Evolutionary conservation across 169 alveolate species (phyloP).

Genomic region (Cystoisospora suis): DNA sequence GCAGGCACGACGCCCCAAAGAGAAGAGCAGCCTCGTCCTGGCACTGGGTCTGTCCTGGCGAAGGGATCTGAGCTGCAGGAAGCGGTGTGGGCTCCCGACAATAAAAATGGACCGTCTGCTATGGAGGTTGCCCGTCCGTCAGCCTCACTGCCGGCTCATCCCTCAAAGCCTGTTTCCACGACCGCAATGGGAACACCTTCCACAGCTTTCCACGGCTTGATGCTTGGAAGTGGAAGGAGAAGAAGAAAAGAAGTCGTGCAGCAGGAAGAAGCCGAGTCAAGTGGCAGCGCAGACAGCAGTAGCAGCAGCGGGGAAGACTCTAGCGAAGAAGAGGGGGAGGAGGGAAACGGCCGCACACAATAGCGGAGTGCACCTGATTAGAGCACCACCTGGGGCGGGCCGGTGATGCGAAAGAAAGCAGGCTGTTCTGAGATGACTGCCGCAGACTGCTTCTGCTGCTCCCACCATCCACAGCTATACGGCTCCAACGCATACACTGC

Average conservation of each 20-base stretch:
- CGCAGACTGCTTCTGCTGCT: too few species aligned
- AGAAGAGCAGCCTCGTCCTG: too few species aligned
- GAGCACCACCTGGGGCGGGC: not conserved
- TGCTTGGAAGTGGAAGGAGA: not conserved
- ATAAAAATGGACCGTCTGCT: too few species aligned
- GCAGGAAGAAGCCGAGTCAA: not conserved
- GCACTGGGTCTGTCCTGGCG: too few species aligned
- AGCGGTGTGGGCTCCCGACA: too few species aligned
- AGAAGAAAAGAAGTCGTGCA: not conserved
- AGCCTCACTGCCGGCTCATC: not conserved
- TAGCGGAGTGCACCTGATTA: not conserved
- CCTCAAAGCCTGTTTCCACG: not conserved
- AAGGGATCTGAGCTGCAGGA: too few species aligned
- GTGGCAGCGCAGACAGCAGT: not conserved
- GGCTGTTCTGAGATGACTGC: too few species aligned
- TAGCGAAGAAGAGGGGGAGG: conserved; percentile 25
- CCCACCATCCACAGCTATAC: too few species aligned
- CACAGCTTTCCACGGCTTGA: not conserved
- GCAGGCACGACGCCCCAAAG: too few species aligned
- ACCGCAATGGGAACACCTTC: not conserved
- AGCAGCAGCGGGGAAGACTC: conserved; percentile 40
- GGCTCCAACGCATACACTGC: too few species aligned
- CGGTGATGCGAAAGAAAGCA: too few species aligned
- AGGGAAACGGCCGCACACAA: not conserved
- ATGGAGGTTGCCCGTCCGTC: too few species aligned